Percentiles rank a stretch among this genome's conserved stretches.
These are phyloP conservation scores for Pseudognaphalium luteoalbum DNA, from an alignment of 129 eudicot species.

Conservation along the genomic window DNA sequence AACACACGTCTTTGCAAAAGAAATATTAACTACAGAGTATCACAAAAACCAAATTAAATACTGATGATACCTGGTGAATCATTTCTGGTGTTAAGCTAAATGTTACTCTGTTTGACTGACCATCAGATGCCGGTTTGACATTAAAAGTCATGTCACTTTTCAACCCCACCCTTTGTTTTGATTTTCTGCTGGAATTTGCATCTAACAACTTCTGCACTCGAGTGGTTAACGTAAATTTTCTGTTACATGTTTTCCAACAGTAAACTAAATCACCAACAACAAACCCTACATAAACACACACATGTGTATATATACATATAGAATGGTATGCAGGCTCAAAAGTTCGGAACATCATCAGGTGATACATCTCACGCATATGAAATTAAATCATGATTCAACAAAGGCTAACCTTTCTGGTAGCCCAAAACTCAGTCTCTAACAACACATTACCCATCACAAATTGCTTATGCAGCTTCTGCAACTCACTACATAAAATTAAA, in stretches of 20 bases:
- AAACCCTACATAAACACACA: background rate
- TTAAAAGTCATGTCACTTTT: conserved; percentile 87
- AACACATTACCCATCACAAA: conserved; percentile 74
- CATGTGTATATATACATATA: background rate
- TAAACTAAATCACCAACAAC: conserved; percentile 24
- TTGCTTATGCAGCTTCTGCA: conserved; percentile 94
- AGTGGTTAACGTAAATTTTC: conserved; percentile 30
- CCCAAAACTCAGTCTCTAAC: conserved; percentile 96
- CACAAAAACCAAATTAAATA: background rate
- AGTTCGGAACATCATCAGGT: conserved; percentile 1
- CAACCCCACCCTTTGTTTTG: conserved; percentile 75
- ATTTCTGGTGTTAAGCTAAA: conserved; percentile 94
- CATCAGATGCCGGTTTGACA: conserved; percentile 90
- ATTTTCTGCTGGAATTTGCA: conserved; percentile 50
- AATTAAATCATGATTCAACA: conserved; percentile 1
- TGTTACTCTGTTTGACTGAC: conserved; percentile 96
- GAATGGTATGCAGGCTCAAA: conserved; percentile 6
- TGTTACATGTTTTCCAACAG: conserved; percentile 34
- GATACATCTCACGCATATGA: conserved; percentile 9
- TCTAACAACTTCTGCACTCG: conserved; percentile 89
- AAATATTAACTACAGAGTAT: no score
- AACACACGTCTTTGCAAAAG: background rate
- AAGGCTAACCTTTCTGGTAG: conserved; percentile 82
- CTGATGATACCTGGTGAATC: conserved; percentile 80
- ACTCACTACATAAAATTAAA: conserved; percentile 53